Base-by-base conservation (phyloP, 1,284 basidiomycete genomes). In the Ganoderma sinense region DNA sequence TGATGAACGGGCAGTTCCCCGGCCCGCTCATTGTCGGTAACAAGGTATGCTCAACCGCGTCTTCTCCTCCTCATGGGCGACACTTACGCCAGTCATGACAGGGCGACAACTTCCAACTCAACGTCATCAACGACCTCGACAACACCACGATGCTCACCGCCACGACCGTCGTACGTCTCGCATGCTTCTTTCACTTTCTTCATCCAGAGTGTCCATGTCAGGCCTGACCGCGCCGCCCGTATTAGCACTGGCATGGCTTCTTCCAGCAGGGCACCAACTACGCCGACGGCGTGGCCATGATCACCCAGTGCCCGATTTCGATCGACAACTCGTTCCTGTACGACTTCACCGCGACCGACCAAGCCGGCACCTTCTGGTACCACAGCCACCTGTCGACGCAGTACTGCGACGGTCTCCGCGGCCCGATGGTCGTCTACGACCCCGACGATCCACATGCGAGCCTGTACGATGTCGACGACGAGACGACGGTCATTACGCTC, bases 201-300 rank as follows among this genome's bases (percentile, higher is more conserved):
- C n/a, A n/a, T 99, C 94, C 74, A 95, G 97, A 82, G 99, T 99
- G 86, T 98, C 95, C n/a, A n/a, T n/a, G n/a, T n/a, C n/a, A 84
- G 99, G 92, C 87, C 97, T 97, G 81, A 96, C 97, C 82, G 97
- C 94, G 85, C 98, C 99, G 59, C 98, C 98, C 58, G n/a, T n/a
- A n/a, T 98, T 97, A 58, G 55, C 55, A 58, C 16, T 58, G 55
- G 55, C 55, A 58, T 43, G 61, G 62, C n/a, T 31, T 20, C 59
- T 64, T 64, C 62, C 64, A 80, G 79, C 79, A 81, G 68, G 81
- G 81, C 79, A 77, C 79, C 4, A 76, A 71, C 36, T 77, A 72
- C 63, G 78, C 76, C 8, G 80, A 81, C 45, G 80, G 80, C 84
- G 45, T 45, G 8, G 62, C 62, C 4, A 51, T 64, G 43, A 45